Evolutionary conservation across 1,284 basidiomycete species (phyloP).

Genomic region (Albatrellus sp.): DNA sequence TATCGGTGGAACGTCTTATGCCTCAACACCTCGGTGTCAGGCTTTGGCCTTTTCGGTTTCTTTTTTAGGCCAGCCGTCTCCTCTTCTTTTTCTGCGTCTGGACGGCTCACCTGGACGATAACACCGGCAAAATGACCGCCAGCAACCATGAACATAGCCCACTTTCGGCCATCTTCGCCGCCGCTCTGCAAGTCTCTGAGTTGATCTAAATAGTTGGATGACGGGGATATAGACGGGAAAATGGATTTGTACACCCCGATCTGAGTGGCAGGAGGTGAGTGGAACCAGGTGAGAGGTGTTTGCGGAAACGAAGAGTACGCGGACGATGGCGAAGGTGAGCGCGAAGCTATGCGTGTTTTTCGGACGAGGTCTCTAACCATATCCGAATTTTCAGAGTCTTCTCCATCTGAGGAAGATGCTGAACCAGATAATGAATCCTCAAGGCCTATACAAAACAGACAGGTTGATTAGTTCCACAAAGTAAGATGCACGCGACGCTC

Average conservation of each 20-base stretch:
- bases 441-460: constrained; percentile 39
- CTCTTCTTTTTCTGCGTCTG: constrained; percentile 30
- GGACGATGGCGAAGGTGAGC: constrained; percentile 36
- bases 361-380: constrained; percentile 58
- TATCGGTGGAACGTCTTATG: constrained; percentile 99
- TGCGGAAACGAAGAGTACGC: constrained; percentile 35
- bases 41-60: constrained; percentile 46
- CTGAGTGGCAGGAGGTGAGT: constrained; percentile 74
- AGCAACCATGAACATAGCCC: constrained; percentile 93
- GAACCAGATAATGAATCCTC: constrained; percentile 88
- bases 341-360: constrained; percentile 36
- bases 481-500: neutral
- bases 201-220: constrained; percentile 36
- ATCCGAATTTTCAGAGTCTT: constrained; percentile 44
- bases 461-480: neutral
- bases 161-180: constrained; percentile 53
- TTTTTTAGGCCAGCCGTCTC: constrained; percentile 30
- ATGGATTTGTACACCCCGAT: constrained; percentile 79
- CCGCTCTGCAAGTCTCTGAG: constrained; percentile 59
- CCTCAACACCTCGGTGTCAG: constrained; percentile 68
- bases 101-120: constrained; percentile 58
- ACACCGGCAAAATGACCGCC: constrained; percentile 97
- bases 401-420: constrained; percentile 54
- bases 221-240: constrained; percentile 39
- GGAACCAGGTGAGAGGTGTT: constrained; percentile 83